phyloP scores from a whole-genome alignment of 1,139 yeast genomes.

The Lodderomyces pseudojiufengensis region DNA sequence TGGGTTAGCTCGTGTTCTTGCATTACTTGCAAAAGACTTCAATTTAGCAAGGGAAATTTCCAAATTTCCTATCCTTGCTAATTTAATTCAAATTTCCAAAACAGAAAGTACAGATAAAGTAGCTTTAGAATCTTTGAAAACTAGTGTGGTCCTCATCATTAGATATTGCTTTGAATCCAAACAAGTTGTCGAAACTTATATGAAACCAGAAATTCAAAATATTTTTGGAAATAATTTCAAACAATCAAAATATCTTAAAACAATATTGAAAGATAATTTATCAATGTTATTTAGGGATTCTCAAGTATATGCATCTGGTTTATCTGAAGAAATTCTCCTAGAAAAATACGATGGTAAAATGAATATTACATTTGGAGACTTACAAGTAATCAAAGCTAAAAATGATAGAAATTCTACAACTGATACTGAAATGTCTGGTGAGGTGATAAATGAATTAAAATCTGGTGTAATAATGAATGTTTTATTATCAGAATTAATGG shows the following conservation, averaged over 20 bases:
- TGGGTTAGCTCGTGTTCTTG: conserved; percentile 25
- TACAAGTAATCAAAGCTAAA: conserved; percentile 18
- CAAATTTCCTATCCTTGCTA: conserved; percentile 33
- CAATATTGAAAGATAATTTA: conserved; percentile 53
- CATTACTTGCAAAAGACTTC: conserved; percentile 49
- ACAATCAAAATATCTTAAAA: conserved; percentile 43
- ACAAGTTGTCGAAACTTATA: conserved; percentile 45
- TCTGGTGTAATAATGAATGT: conserved; percentile 50
- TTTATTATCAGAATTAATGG: conserved; percentile 62
- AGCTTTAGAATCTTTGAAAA: conserved; percentile 13
- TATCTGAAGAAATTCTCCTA: conserved; percentile 48
- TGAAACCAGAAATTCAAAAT: conserved; percentile 46
- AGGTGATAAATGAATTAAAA: conserved; percentile 8
- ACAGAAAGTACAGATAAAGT: conserved; percentile 7
- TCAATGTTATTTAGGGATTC: conserved; percentile 61
- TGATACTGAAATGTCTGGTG: conserved; percentile 32
- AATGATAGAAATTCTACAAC: conserved; percentile 14
- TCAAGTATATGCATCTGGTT: conserved; percentile 47
- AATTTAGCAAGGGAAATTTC: conserved; percentile 37
- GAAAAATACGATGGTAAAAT: conserved; percentile 41
- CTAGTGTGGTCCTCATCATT: conserved; percentile 38
- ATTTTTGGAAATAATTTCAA: conserved; percentile 24
- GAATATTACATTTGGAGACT: conserved; percentile 14
- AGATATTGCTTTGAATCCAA: conserved; percentile 70
- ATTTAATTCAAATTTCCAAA: conserved; percentile 15